Evolutionary conservation across 352 stramenopile species (phyloP).

Genomic region (Phytophthora constricta): DNA sequence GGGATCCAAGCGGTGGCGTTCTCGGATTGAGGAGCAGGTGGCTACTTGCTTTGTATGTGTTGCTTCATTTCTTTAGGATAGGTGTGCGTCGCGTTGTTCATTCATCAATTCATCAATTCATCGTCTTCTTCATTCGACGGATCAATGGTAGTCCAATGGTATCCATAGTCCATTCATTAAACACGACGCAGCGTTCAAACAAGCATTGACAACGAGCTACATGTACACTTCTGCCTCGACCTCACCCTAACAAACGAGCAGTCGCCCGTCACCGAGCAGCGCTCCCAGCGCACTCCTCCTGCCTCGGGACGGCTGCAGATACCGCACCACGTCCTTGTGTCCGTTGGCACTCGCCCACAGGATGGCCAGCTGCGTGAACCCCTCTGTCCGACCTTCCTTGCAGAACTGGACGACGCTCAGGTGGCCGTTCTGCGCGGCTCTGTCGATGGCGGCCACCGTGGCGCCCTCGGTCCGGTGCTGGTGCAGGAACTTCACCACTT

Average conservation of each 20-base stretch:
- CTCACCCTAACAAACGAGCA: constrained; percentile 22
- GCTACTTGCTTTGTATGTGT: constrained; percentile 7
- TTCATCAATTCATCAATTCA: no score
- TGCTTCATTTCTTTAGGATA: constrained; percentile 1
- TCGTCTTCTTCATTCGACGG: no score
- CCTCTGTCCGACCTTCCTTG: constrained; percentile 26
- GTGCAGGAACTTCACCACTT: constrained; percentile 49
- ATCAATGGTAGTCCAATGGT: no score
- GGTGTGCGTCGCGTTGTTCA: no score
- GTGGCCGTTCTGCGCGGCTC: constrained; percentile 48
- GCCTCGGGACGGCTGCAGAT: constrained; percentile 24
- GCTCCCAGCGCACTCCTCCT: constrained; percentile 14
- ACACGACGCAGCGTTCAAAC: no score
- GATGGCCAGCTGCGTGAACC: constrained; percentile 37
- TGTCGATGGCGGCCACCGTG: constrained; percentile 48
- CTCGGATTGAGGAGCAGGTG: constrained; percentile 6
- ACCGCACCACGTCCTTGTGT: constrained; percentile 30
- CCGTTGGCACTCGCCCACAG: constrained; percentile 42
- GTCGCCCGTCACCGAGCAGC: constrained; percentile 19
- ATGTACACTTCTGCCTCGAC: background rate
- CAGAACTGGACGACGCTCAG: constrained; percentile 40
- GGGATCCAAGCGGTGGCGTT: constrained; percentile 28
- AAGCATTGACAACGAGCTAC: background rate
- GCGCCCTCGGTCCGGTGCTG: constrained; percentile 33
- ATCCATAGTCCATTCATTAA: no score